Conservation (phyloP, 805 yeast genomes). For the Candida taoyuanica region DNA sequence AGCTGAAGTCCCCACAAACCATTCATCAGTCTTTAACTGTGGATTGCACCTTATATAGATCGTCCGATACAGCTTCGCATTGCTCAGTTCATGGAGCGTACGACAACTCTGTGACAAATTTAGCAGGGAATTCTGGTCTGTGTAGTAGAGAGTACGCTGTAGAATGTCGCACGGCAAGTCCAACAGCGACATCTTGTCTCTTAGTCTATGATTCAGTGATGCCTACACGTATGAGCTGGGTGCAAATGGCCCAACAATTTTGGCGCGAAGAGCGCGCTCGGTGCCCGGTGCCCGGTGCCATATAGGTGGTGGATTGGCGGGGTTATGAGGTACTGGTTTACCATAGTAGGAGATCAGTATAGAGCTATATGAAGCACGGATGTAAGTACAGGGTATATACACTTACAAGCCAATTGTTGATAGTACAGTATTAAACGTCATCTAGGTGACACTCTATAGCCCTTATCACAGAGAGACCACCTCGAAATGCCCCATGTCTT, state of each 20-base stretch:
- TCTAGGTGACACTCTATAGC: background rate
- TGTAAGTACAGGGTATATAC: no score
- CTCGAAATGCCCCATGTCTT: slow-evolving; percentile 8
- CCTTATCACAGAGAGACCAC: background rate
- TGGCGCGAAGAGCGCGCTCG: background rate
- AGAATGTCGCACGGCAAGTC: background rate
- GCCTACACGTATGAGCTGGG: no score
- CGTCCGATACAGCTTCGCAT: slow-evolving; percentile 33
- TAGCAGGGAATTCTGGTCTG: slow-evolving; percentile 4
- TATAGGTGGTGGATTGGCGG: no score
- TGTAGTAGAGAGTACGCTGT: background rate
- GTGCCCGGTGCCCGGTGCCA: no score
- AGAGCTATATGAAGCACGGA: no score
- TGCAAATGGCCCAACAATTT: background rate
- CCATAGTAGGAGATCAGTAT: no score
- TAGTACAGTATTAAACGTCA: no score
- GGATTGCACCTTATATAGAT: slow-evolving; percentile 35
- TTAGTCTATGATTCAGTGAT: no score
- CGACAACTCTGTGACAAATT: slow-evolving; percentile 6
- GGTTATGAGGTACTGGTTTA: no score
- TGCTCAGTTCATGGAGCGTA: slow-evolving; percentile 27
- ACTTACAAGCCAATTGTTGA: no score
- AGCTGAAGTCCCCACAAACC: slow-evolving; percentile 32
- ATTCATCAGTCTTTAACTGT: slow-evolving; percentile 23
- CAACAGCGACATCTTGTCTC: no score